These are phyloP conservation scores for Aquilaria malaccensis DNA, from an alignment of 345 rosid species.

Conservation along the genomic window DNA sequence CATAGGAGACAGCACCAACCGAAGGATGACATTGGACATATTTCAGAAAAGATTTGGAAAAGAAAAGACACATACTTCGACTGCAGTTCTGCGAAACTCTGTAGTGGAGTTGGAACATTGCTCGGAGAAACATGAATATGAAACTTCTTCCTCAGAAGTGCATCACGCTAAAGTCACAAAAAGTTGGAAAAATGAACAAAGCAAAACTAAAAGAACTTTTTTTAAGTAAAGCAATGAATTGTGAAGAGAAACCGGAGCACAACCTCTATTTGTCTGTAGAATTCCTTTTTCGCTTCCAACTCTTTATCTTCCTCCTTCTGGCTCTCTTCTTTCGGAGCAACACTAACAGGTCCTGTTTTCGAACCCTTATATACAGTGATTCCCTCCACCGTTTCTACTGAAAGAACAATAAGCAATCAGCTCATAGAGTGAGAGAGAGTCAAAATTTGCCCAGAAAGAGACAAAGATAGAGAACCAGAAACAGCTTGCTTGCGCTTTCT, in stretches of 20 bases:
- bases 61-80: slow-evolving; percentile 40
- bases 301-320: slow-evolving; percentile 20
- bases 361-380: slow-evolving; percentile 68
- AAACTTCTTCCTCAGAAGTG: slow-evolving; percentile 56
- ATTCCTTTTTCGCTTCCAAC: slow-evolving; percentile 42
- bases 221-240: neutral
- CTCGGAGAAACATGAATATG: slow-evolving; percentile 77
- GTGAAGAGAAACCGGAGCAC: slow-evolving; percentile 2
- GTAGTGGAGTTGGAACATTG: slow-evolving; percentile 71
- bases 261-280: slow-evolving; percentile 65
- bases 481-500: slow-evolving; percentile 48
- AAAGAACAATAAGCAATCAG: slow-evolving; percentile 3
- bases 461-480: slow-evolving; percentile 31
- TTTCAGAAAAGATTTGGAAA: neutral
- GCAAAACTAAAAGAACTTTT: neutral
- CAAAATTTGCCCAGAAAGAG: neutral
- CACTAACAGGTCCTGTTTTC: slow-evolving; percentile 16
- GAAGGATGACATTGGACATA: no score
- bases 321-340: slow-evolving; percentile 16
- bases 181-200: neutral
- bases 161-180: slow-evolving; percentile 49
- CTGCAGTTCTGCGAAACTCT: slow-evolving; percentile 53
- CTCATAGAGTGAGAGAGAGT: neutral
- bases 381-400: slow-evolving; percentile 56
- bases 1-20: neutral